Conservation (phyloP, 306 rosid species). For the Quercus glauca region DNA sequence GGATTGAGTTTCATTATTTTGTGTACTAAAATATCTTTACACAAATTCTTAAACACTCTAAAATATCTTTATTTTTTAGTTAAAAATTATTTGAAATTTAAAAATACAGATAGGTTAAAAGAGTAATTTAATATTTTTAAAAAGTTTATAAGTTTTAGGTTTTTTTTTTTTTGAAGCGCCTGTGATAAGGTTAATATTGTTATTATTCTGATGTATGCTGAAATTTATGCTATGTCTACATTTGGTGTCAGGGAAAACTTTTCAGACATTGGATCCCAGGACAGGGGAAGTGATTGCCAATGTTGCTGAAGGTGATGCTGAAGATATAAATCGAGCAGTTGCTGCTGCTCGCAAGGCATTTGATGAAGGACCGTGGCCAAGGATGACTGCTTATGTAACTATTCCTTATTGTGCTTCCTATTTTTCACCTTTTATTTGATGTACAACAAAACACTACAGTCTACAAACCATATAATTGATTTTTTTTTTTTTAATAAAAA, state of each 20-base stretch:
- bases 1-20: no score
- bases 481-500: neutral
- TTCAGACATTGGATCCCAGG: conserved; percentile 83
- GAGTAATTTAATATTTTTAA: no score
- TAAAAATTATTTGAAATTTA: no score
- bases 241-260: conserved; percentile 60
- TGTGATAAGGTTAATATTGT: no score
- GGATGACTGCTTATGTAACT: conserved; percentile 79
- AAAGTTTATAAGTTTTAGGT: no score
- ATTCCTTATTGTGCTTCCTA: neutral
- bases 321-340: conserved; percentile 86
- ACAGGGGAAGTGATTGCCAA: conserved; percentile 83
- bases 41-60: no score
- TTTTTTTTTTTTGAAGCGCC: no score
- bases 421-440: neutral
- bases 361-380: conserved; percentile 97
- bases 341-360: conserved; percentile 89
- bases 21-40: no score
- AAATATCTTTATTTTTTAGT: no score
- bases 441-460: neutral
- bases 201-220: neutral
- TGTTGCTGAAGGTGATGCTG: conserved; percentile 80
- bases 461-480: neutral
- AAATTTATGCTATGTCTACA: neutral
- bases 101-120: no score